phyloP scores from a whole-genome alignment of 192 early-diverging fungal genomes.

The Cetraspora pellucida region DNA sequence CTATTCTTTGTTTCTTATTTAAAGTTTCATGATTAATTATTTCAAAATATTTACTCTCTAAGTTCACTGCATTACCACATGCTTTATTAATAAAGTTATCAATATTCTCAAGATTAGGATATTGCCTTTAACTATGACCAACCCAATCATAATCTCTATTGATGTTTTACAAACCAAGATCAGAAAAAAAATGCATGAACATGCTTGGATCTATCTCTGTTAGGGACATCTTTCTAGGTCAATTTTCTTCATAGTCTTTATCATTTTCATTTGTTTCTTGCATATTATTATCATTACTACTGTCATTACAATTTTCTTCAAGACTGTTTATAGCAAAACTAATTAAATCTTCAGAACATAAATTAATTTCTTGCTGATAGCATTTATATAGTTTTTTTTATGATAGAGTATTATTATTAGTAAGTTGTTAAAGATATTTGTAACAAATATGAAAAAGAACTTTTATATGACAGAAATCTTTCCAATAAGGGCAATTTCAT shows the following conservation, averaged over 20 bases:
- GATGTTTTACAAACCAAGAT: neutral
- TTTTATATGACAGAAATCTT: slow-evolving; percentile 2
- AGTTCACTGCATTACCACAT: neutral
- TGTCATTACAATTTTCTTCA: neutral
- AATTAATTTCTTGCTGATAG: neutral
- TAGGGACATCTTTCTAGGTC: neutral
- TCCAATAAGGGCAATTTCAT: neutral
- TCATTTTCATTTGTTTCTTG: neutral
- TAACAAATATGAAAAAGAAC: neutral
- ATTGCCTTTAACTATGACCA: neutral
- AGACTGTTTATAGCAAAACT: neutral
- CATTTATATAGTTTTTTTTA: neutral
- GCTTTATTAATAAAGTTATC: neutral
- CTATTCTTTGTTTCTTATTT: neutral
- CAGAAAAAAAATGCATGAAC: neutral
- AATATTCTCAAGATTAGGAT: neutral
- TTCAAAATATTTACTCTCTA: neutral
- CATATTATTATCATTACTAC: neutral
- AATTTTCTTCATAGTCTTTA: neutral
- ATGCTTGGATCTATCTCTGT: neutral
- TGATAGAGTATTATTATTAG: neutral
- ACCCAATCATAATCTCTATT: neutral
- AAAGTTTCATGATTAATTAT: neutral
- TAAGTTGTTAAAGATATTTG: neutral
- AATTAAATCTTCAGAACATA: neutral